Percentiles rank a stretch among this genome's conserved stretches.
Evolutionary conservation across 2,329 filamentous ascomycete species (phyloP).

Genomic region (Trichoderma brevicompactum): DNA sequence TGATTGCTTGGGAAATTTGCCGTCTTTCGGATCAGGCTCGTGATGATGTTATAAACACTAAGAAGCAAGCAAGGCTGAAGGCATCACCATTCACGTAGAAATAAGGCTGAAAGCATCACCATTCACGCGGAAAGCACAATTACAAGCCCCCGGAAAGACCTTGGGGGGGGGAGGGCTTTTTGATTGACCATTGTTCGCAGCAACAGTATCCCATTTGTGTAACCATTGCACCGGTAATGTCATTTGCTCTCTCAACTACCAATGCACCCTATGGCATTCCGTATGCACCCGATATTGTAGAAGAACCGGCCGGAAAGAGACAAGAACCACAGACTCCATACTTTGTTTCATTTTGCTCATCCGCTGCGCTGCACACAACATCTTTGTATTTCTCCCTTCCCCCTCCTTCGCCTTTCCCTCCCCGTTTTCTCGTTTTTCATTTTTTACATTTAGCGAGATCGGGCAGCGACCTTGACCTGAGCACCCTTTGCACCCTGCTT

Average conservation of each 20-base stretch:
- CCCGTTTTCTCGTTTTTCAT: neutral
- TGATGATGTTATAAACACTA: no score
- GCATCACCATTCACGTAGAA: no score
- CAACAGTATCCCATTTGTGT: slow-evolving; percentile 23
- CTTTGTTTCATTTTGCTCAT: slow-evolving; percentile 28
- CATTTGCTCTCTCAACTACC: slow-evolving; percentile 47
- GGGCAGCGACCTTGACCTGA: slow-evolving; percentile 81
- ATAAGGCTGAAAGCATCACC: no score
- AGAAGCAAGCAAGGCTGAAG: no score
- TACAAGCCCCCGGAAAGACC: neutral
- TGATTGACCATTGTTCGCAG: slow-evolving; percentile 6
- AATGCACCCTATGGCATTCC: slow-evolving; percentile 50
- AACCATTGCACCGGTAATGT: slow-evolving; percentile 43
- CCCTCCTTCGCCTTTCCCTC: neutral
- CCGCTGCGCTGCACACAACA: slow-evolving; percentile 9
- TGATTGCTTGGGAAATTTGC: neutral
- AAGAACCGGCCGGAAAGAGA: slow-evolving; percentile 51
- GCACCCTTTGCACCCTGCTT: slow-evolving; percentile 98
- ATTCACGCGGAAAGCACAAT: neutral
- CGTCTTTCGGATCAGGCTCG: no score
- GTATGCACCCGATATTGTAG: slow-evolving; percentile 47
- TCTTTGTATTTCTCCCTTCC: neutral
- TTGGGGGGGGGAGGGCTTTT: neutral
- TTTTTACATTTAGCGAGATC: slow-evolving; percentile 66
- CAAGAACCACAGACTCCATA: slow-evolving; percentile 49